These are phyloP conservation scores for Cordyceps cicadae DNA, from an alignment of 2,329 filamentous ascomycete genomes.

Conservation along the genomic window DNA sequence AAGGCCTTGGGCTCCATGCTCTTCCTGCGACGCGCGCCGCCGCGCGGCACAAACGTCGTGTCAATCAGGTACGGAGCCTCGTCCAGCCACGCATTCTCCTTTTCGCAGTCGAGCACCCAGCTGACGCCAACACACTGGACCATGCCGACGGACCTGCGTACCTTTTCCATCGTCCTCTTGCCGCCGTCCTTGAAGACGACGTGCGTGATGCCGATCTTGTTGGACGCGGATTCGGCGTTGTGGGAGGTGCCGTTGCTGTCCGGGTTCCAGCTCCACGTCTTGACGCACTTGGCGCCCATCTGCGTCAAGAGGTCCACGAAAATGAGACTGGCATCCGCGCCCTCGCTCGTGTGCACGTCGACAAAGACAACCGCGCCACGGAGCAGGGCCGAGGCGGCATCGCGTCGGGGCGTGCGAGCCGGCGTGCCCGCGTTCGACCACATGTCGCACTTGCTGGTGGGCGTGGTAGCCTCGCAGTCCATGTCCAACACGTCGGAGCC, in stretches of 20 bases:
- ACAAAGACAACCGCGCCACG: conserved; percentile 71
- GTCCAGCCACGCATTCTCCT: conserved; percentile 68
- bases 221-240: conserved; percentile 27
- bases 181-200: conserved; percentile 86
- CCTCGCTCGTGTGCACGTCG: conserved; percentile 75
- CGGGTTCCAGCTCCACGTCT: conserved; percentile 67
- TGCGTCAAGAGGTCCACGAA: conserved; percentile 71
- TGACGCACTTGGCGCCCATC: conserved; percentile 75
- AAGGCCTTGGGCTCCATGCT: conserved; percentile 71
- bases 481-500: conserved; percentile 12
- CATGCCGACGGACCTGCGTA: conserved; percentile 60
- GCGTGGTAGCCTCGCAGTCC: conserved; percentile 20
- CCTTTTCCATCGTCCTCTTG: conserved; percentile 72
- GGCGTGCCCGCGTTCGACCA: conserved; percentile 51
- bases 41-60: conserved; percentile 57
- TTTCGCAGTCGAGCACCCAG: conserved; percentile 81
- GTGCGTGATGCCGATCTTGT: conserved; percentile 71
- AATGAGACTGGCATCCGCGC: conserved; percentile 70
- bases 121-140: conserved; percentile 81
- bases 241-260: conserved; percentile 20
- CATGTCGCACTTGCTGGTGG: conserved; percentile 34
- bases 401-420: conserved; percentile 45
- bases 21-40: conserved; percentile 64
- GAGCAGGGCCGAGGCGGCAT: conserved; percentile 47
- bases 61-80: conserved; percentile 64